Conservation (phyloP, 2,329 filamentous ascomycete genomes). For the Zymoseptoria pseudotritici region DNA sequence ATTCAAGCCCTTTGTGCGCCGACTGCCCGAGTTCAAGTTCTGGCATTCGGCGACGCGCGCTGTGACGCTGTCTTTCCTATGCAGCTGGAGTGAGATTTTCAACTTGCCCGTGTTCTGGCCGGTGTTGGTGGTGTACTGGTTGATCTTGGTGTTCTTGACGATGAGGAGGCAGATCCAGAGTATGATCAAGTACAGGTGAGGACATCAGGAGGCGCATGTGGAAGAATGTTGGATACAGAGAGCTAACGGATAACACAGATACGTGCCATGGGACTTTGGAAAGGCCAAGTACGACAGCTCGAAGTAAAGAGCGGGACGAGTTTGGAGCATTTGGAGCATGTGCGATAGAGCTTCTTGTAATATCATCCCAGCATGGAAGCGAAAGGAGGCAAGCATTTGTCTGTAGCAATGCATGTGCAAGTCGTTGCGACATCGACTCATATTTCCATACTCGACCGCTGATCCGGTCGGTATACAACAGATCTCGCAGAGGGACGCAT, state of each 20-base stretch:
- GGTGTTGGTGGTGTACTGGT: conserved; percentile 95
- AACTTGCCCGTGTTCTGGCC: conserved; percentile 99
- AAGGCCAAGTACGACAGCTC: conserved; percentile 30
- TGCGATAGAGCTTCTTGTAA: neutral
- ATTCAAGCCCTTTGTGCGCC: conserved; percentile 92
- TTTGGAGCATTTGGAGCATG: neutral
- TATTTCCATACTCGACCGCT: neutral
- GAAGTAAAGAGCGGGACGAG: conserved; percentile 18
- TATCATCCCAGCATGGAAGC: neutral
- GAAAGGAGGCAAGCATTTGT: neutral
- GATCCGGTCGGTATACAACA: too few species aligned
- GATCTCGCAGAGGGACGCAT: too few species aligned
- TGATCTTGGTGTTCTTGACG: conserved; percentile 90
- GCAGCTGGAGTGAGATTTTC: conserved; percentile 90
- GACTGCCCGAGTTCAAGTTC: conserved; percentile 98
- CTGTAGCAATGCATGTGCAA: neutral
- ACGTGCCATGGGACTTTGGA: conserved; percentile 35
- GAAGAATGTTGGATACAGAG: neutral
- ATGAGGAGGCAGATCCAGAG: conserved; percentile 99
- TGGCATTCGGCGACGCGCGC: conserved; percentile 94
- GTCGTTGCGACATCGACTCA: neutral
- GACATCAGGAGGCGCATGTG: neutral
- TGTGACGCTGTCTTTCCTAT: conserved; percentile 71
- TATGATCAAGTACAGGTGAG: conserved; percentile 99
- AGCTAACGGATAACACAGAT: conserved; percentile 23